Conservation (phyloP, 352 stramenopile species). For the Globisporangium megalacanthum region DNA sequence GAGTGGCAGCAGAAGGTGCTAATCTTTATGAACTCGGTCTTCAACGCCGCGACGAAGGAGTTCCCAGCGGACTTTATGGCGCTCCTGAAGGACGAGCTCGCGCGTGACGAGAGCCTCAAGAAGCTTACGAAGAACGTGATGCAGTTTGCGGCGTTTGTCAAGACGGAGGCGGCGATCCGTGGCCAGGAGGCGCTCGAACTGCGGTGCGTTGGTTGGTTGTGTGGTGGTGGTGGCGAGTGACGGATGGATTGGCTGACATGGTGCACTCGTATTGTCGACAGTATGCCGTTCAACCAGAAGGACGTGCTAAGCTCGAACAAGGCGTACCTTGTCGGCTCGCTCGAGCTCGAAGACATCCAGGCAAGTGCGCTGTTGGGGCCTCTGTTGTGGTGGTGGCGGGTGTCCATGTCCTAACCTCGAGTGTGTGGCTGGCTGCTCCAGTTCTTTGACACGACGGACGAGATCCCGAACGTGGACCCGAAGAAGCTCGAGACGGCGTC, state of each 20-base stretch:
- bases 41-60: constrained; percentile 50
- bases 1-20: constrained; percentile 85
- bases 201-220: constrained; percentile 31
- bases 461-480: constrained; percentile 60
- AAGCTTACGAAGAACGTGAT: constrained; percentile 94
- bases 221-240: constrained; percentile 6
- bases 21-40: constrained; percentile 69
- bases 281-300: constrained; percentile 95
- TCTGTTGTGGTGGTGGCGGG: neutral
- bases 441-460: constrained; percentile 76
- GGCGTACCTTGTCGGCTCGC: constrained; percentile 84
- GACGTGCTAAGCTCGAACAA: constrained; percentile 90
- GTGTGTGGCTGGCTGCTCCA: constrained; percentile 12
- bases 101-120: constrained; percentile 76
- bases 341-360: constrained; percentile 87
- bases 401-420: no score
- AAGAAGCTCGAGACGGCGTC: constrained; percentile 85
- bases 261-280: constrained; percentile 10
- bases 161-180: constrained; percentile 89
- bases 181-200: constrained; percentile 92
- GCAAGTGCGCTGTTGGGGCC: constrained; percentile 15
- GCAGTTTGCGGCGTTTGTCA: constrained; percentile 96
- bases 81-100: constrained; percentile 72
- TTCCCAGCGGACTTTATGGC: constrained; percentile 87
- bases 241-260: neutral